Base-by-base conservation (phyloP, 2,329 filamentous ascomycete genomes). In the Xylariaceae sp. region DNA sequence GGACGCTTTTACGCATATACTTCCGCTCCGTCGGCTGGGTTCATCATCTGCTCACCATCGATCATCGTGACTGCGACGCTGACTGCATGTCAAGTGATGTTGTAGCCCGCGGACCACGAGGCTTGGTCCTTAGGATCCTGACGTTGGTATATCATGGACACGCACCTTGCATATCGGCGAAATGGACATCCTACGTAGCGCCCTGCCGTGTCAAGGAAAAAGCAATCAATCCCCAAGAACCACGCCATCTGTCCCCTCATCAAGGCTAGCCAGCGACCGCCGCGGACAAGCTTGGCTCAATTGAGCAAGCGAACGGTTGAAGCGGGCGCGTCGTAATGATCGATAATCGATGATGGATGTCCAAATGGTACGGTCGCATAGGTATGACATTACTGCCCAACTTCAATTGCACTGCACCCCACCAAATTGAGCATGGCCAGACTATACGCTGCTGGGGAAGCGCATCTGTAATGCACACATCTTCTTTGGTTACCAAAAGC, bases 1-100 rank as follows among this genome's bases (percentile, higher is more conserved):
- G 47, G 30, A 43, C 40, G 27, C 41, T 26, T 49, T 37, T 40
- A 48, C 32, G 41, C 37, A 53, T 55, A 50, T 43, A 47, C 48
- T 44, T 34, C 56, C 47, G 50, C 48, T 44, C 40, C 56, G 49
- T 56, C 46, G 56, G 56, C 56, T 58, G 54, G 50, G 54, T 59
- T 57, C 56, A 42, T 31, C 26, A 41, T 53, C 40, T 56, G 42
- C 47, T 45, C 27, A 26, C 40, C 40, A 26, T 26, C 31, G 44
- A 35, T 47, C 31, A n/a, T 47, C 31, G 30, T 47, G 19, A 26
- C 40, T 42, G 19, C 19, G 2, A 19, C 27, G 40, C 19, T 42
- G 31, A 32, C 44, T 34, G 44, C 48, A 58, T 35, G 39, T 49
- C 31, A 42, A 7, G 35, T 56, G 3, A 48, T 44, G 51, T 46